Conservation (phyloP, 495 filamentous ascomycete species). For the Tuber brumale region DNA sequence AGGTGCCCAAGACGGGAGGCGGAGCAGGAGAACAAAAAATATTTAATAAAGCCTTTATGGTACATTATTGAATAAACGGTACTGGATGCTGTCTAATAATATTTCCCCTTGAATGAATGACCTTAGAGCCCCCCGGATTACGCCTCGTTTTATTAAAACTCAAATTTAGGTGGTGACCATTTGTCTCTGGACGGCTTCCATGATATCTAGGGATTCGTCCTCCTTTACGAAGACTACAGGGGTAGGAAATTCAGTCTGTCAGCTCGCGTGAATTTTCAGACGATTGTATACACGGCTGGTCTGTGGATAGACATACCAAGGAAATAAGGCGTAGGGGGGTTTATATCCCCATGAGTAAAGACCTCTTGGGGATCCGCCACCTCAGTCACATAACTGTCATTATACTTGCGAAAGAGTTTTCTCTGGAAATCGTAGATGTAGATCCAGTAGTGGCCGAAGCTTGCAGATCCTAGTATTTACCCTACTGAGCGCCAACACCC, state of each 20-base stretch:
- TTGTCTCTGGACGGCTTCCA: slow-evolving; percentile 39
- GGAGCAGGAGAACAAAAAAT: neutral
- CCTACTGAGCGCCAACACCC: neutral
- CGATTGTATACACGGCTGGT: neutral
- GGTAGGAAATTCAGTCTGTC: neutral
- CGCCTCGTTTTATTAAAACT: slow-evolving; percentile 1
- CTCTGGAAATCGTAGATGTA: slow-evolving; percentile 85
- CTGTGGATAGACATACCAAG: slow-evolving; percentile 47
- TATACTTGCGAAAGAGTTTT: slow-evolving; percentile 85
- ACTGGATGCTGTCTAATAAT: neutral
- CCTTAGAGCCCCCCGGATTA: neutral
- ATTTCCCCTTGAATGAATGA: neutral
- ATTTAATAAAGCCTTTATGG: neutral
- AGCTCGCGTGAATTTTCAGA: neutral
- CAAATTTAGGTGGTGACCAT: slow-evolving; percentile 13
- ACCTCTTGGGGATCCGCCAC: slow-evolving; percentile 58
- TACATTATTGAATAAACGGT: neutral
- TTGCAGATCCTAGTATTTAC: slow-evolving; percentile 44
- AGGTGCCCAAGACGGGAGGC: neutral
- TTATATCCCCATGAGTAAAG: slow-evolving; percentile 56
- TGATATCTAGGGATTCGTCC: slow-evolving; percentile 27
- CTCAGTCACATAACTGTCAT: slow-evolving; percentile 73
- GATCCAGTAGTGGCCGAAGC: slow-evolving; percentile 90
- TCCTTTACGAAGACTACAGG: slow-evolving; percentile 37
- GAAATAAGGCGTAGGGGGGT: slow-evolving; percentile 73